A percentile compares a stretch with the other conserved stretches of the same genome.
Evolutionary conservation across 2,329 filamentous ascomycete species (phyloP).

Genomic region (Thelonectria rubi): DNA sequence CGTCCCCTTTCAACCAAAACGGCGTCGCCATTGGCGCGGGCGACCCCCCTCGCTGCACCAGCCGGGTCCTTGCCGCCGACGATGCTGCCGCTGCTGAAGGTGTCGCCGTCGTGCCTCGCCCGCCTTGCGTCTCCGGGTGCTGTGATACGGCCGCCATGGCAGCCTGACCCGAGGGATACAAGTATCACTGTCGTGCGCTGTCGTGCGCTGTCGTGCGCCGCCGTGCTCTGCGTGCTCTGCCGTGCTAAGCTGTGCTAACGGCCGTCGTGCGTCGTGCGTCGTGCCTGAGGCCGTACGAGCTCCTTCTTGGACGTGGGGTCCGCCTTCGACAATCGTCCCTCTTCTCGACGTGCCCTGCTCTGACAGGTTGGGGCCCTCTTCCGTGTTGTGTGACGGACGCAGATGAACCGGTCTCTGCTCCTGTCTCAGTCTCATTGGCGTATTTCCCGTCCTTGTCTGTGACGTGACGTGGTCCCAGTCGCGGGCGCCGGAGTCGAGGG

Average conservation of each 20-base stretch:
- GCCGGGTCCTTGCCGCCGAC: slow-evolving; percentile 25
- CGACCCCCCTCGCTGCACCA: slow-evolving; percentile 13
- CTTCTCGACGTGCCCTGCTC: slow-evolving; percentile 4
- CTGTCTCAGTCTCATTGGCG: slow-evolving; percentile 35
- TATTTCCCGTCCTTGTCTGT: slow-evolving; percentile 19
- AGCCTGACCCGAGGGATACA: slow-evolving; percentile 25
- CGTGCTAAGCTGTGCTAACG: slow-evolving; percentile 36
- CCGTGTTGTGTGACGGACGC: slow-evolving; percentile 38
- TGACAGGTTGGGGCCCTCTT: slow-evolving; percentile 6
- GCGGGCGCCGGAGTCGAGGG: background rate
- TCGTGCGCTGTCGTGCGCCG: too few relatives aligned
- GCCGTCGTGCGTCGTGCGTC: slow-evolving; percentile 17
- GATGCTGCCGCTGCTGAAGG: slow-evolving; percentile 4
- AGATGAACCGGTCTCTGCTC: slow-evolving; percentile 34
- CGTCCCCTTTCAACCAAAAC: slow-evolving; percentile 17
- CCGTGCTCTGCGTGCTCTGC: too few relatives aligned
- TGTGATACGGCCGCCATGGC: slow-evolving; percentile 31
- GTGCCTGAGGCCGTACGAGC: too few relatives aligned
- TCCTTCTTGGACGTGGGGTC: slow-evolving; percentile 23
- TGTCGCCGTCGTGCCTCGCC: slow-evolving; percentile 3
- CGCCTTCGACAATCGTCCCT: slow-evolving; percentile 6
- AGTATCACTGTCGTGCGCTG: too few relatives aligned
- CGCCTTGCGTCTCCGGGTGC: slow-evolving; percentile 14
- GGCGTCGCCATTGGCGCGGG: slow-evolving; percentile 18
- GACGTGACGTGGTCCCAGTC: slow-evolving; percentile 36